Base-by-base conservation (phyloP, 2,329 filamentous ascomycete genomes). In the Chaetomium olivaceum region DNA sequence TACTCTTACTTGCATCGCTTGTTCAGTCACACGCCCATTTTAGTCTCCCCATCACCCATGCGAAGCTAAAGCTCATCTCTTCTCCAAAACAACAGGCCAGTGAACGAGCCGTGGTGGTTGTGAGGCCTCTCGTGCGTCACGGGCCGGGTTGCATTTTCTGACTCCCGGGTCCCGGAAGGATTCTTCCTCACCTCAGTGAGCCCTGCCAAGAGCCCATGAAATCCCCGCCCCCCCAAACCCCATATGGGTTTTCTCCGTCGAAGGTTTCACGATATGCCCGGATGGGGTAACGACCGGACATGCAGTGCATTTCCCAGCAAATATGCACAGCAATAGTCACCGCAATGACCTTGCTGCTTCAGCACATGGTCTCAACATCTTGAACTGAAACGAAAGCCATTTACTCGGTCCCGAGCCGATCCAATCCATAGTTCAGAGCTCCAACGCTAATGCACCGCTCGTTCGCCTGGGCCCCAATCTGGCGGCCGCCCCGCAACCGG, bases 71-170 rank as follows among this genome's bases (percentile, higher is more conserved):
- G 58, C 12, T 43, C 46, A 33, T n/a, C 27, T 25, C n/a, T 14
- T 36, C 58, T 50, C 16, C 27, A 33, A 23, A n/a, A 50, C 27
- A 14, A 58, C 57, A 58, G 21, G 57, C 25, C 57, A 50, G 58
- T n/a, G 29, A 61, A 61, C 50, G 58, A 43, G 31, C 12, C 16
- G 59, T 2, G 39, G 1, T 19, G 21, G 11, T 29, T 46, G 11
- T 4, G 36, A 61, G 57, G 57, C 57, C 57, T 46, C 39, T 27
- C 5, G 6, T 48, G 51, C 19, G 50, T 31, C 19, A 31, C 21
- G n/a, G n/a, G 4, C 46, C 7, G 51, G 25, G 51, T 58, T 46
- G 56, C 39, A 48, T 19, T 46, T 25, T n/a, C 25, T 23, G 25
- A 27, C 23, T 21, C 12, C n/a, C 21, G 21, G 21, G 31, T 27